Evolutionary conservation across 495 filamentous ascomycete genomes (phyloP), one percentile per base, ranked within the genome.

Genomic region (Lasiosphaeriaceae sp.): DNA sequence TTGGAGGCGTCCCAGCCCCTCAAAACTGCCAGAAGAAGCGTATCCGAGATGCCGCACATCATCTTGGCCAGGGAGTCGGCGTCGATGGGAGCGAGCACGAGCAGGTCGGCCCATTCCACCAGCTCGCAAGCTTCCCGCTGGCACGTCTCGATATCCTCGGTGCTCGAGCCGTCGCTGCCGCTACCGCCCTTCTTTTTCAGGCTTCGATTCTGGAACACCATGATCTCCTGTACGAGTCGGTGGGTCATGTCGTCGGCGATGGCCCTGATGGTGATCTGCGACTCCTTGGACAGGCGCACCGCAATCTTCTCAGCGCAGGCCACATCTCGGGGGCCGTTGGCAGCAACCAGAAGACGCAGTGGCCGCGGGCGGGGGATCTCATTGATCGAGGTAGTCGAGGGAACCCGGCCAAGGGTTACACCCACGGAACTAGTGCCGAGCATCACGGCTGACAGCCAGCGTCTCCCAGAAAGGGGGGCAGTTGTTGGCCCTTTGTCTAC

Each of bases 51-150:
- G 29, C 90, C 90, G 31, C 85, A 81, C 66, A 94, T 76, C 90
- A 96, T 93, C 66, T 86, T 89, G 16, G 87, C 88, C 53, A 96
- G 71, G 43, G 83, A 83, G 68, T 90, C 87, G 35, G 89, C 88
- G 63, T 91, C 87, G 51, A 96, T 85, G n/a, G 90, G 89, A 16
- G 88, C 89, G 12, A 94, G 79, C 21, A 94, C 78, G 17, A 94
- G 77, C 66, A 96, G 74, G 70, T 94, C 88, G n/a, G 90, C 89
- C 90, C 90, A 96, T 62, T 89, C 84, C 58, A 87, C 86, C 26
- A 91, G 79, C 61, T 90, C 86, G 9, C 80, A 85, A 20, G 87
- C 88, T 57, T 87, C 66, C 47, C 73, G 72, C 50, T 71, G 71
- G 31, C 66, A 74, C 16, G 66, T 69, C 56, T 80, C 78, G 62